Evolutionary conservation across 2,329 filamentous ascomycete species (phyloP), one percentile per base, ranked within the genome.

Genomic region (Alternaria conjuncta): DNA sequence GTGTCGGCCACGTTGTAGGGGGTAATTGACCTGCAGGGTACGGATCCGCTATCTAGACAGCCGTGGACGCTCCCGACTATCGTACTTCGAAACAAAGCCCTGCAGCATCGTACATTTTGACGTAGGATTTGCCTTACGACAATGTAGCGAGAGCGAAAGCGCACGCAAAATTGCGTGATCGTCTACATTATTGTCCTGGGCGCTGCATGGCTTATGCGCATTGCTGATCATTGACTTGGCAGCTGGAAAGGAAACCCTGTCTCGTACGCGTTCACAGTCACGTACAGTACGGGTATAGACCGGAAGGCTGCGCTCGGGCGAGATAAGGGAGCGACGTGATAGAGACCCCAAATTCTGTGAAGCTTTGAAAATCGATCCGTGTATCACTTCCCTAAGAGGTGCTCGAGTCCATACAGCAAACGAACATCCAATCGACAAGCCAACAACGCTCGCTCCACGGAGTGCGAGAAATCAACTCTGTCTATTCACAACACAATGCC

Each of bases 111-210:
- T 21, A 47, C 23, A 36, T 62, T 28, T 32, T n/a, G 23, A 36
- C 32, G 36, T 41, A 32, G 32, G 1, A 30, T 50, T 47, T 41
- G 55, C 21, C 30, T 36, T 36, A 18, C 28, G 10, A 18, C n/a
- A 0, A 23, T 20, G 41, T 11, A 41, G 30, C 28, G 32, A 36
- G 2, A 23, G 20, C 49, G 20, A 53, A 23, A 36, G 28, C 15
- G 43, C 30, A 54, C 55, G 43, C 47, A 30, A 59, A 18, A 62
- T 62, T 54, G 56, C 55, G 60, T 62, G 49, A 50, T 62, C 26
- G n/a, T 51, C 51, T 15, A 23, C 9, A 23, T 28, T 15, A 8
- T 32, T 28, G 8, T 18, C 44, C 20, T 36, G 18, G 53, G 32
- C 53, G 44, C 44, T 44, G 32, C 53, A 26, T 55, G 53, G 21